Evolutionary conservation across 306 rosid genomes (phyloP).

Genomic region (Herpetospermum pedunculosum): DNA sequence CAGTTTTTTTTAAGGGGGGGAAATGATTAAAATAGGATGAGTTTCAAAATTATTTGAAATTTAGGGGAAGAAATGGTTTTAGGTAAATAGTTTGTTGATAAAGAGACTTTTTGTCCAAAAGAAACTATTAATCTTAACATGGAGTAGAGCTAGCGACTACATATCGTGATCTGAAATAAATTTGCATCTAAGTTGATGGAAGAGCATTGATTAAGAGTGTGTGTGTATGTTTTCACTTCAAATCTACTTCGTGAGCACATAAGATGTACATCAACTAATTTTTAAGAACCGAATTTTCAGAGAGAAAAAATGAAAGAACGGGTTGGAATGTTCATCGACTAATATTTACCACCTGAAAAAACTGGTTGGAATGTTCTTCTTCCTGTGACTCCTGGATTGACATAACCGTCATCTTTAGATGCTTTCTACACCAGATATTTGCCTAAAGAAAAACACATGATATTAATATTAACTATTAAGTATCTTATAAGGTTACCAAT

Average conservation of each 20-base stretch:
- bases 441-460: constrained; percentile 34
- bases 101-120: neutral
- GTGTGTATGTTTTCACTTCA: neutral
- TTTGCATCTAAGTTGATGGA: neutral
- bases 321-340: neutral
- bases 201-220: neutral
- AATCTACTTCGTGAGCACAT: neutral
- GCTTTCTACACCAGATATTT: constrained; percentile 71
- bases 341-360: constrained; percentile 52
- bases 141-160: neutral
- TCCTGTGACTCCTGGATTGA: constrained; percentile 72
- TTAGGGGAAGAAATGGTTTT: neutral
- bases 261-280: neutral
- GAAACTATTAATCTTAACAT: neutral
- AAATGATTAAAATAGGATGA: neutral
- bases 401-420: constrained; percentile 76
- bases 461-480: neutral
- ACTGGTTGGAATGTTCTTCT: constrained; percentile 53
- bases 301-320: too few species aligned
- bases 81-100: neutral
- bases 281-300: too few species aligned
- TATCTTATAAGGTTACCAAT: neutral
- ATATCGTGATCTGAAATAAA: neutral
- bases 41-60: neutral
- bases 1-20: too few species aligned